Conservation (phyloP, 2,329 filamentous ascomycete genomes). For the Neonectria sp. region DNA sequence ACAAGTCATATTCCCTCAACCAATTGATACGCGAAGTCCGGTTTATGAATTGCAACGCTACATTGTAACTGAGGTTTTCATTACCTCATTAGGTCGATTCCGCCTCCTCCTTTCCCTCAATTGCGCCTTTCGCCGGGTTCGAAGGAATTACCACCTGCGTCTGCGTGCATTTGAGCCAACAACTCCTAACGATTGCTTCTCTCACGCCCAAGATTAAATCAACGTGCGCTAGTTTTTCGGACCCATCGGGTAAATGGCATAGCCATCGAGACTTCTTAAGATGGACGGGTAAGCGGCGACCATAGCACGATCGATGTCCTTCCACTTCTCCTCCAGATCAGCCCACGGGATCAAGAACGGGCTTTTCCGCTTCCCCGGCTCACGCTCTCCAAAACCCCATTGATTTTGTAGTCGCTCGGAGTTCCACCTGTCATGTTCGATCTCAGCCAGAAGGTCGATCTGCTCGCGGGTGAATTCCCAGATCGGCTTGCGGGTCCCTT, state of each 20-base stretch:
- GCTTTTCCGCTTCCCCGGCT: constrained; percentile 2
- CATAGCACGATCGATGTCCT: constrained; percentile 8
- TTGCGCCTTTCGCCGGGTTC: not conserved
- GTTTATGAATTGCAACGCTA: not conserved
- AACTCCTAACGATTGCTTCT: not conserved
- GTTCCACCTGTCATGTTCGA: constrained; percentile 9
- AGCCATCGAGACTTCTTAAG: not conserved
- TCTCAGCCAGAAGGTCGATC: not conserved
- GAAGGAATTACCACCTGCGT: not conserved
- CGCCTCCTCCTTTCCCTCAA: not conserved
- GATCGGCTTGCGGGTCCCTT: constrained; percentile 1
- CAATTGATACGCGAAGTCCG: not conserved
- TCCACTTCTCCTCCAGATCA: not conserved
- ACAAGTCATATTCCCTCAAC: not conserved
- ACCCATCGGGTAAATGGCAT: constrained; percentile 6
- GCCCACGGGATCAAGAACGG: constrained; percentile 8
- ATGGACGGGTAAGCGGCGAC: constrained; percentile 7
- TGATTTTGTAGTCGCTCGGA: constrained; percentile 8
- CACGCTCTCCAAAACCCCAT: not conserved
- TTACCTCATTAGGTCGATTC: not conserved
- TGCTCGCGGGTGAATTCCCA: not conserved
- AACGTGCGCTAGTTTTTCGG: not conserved
- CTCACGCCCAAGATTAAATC: not conserved
- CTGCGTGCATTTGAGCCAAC: not conserved
- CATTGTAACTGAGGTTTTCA: not conserved